A percentile compares a stretch with the other conserved stretches of the same genome.
Evolutionary conservation across 2,329 filamentous ascomycete species (phyloP).

Genomic region (Chaetomiaceae sp.): DNA sequence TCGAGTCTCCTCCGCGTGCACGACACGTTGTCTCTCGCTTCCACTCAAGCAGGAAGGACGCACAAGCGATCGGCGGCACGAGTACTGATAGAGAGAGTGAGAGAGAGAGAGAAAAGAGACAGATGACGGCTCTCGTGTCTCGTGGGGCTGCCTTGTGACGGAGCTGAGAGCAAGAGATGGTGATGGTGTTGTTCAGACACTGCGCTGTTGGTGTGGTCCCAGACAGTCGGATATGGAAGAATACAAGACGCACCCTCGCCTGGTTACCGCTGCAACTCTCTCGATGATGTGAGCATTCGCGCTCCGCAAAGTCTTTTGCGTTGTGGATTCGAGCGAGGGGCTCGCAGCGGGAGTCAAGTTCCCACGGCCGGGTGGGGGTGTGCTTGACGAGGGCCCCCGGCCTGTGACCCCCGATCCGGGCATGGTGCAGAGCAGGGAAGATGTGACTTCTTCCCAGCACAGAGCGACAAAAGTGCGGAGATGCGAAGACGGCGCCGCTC

Average conservation of each 20-base stretch:
- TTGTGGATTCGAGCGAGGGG: not conserved
- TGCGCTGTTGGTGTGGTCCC: too few species aligned
- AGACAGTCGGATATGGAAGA: not conserved
- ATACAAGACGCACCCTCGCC: not conserved
- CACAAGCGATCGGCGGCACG: slow-evolving; percentile 14
- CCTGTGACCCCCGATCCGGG: slow-evolving; percentile 23
- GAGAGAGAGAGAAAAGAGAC: not conserved
- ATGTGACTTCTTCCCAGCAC: slow-evolving; percentile 5
- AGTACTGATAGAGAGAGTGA: not conserved
- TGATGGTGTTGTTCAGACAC: too few species aligned
- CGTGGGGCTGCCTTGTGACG: too few species aligned
- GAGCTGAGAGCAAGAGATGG: too few species aligned
- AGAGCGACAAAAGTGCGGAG: slow-evolving; percentile 24
- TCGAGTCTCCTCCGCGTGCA: slow-evolving; percentile 6
- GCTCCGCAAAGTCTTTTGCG: not conserved
- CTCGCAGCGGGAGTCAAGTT: not conserved
- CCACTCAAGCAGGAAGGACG: slow-evolving; percentile 20
- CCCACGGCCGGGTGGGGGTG: not conserved
- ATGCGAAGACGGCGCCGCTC: slow-evolving; percentile 24
- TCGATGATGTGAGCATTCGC: not conserved
- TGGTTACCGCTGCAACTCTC: slow-evolving; percentile 2
- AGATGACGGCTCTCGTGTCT: not conserved
- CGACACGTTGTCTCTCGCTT: slow-evolving; percentile 9
- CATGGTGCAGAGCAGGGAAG: slow-evolving; percentile 15
- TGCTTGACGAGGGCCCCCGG: slow-evolving; percentile 1